These are phyloP conservation scores for Tetragonia tetragonoides DNA, from an alignment of 148 eudicot species.

Conservation along the genomic window DNA sequence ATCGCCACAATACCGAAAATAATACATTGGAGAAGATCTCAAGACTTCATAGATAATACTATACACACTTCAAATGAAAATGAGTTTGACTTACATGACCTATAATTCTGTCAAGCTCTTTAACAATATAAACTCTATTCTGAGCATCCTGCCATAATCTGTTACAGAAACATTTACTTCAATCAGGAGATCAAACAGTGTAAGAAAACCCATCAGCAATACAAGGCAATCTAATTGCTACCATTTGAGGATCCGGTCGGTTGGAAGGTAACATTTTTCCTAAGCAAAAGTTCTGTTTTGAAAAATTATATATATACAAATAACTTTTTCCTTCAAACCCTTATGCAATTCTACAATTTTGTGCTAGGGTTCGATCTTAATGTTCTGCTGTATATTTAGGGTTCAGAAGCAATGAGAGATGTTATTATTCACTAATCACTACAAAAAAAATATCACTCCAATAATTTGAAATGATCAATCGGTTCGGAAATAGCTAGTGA, in stretches of 20 bases:
- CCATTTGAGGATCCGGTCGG: not conserved
- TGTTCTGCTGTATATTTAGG: too few species aligned
- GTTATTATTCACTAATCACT: too few species aligned
- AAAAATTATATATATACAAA: too few species aligned
- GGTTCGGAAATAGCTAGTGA: not conserved
- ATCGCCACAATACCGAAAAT: too few species aligned
- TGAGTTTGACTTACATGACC: slow-evolving; percentile 57
- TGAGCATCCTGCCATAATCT: slow-evolving; percentile 91
- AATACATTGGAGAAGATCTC: too few species aligned
- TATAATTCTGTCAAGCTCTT: slow-evolving; percentile 79
- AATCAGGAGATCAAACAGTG: slow-evolving; percentile 16
- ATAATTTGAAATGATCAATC: too few species aligned
- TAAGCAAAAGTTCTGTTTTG: too few species aligned
- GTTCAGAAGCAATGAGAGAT: too few species aligned
- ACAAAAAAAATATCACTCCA: too few species aligned
- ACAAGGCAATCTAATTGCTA: not conserved
- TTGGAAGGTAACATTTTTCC: too few species aligned
- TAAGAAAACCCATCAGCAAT: not conserved
- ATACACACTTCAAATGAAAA: not conserved
- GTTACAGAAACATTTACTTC: slow-evolving; percentile 17
- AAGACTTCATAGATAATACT: not conserved
- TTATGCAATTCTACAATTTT: too few species aligned
- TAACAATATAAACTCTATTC: slow-evolving; percentile 61
- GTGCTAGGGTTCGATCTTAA: too few species aligned
- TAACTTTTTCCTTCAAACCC: not conserved